Percentiles rank a stretch among this genome's conserved stretches.
phyloP scores from a whole-genome alignment of 2,329 filamentous ascomycete species.

The Monilinia vaccinii-corymbosi region DNA sequence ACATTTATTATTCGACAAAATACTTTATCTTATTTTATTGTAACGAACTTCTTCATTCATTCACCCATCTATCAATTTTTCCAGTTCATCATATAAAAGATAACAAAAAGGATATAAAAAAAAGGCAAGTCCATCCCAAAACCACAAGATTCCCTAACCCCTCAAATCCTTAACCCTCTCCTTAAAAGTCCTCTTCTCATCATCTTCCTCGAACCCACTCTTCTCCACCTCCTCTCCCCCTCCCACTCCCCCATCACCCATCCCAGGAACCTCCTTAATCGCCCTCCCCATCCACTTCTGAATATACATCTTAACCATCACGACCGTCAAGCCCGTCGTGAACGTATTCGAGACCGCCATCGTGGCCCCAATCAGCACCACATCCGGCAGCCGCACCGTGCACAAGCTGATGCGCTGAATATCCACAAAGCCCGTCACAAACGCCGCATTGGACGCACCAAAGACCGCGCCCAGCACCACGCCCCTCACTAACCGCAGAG shows the following conservation, averaged over 20 bases:
- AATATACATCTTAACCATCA: not conserved
- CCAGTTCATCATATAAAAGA: too few species aligned
- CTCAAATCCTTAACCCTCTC: not conserved
- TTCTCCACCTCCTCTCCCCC: not conserved
- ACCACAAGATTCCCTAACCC: not conserved
- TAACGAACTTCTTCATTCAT: too few species aligned
- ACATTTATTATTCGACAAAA: too few species aligned
- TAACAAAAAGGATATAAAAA: too few species aligned
- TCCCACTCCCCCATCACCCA: not conserved
- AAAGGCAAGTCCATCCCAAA: too few species aligned
- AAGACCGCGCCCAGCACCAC: not conserved
- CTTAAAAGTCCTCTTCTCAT: not conserved
- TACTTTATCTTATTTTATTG: too few species aligned
- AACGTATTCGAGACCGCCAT: not conserved
- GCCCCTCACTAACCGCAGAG: not conserved
- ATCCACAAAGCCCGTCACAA: not conserved
- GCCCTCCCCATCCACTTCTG: not conserved
- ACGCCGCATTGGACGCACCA: accelerated
- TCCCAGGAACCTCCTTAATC: not conserved
- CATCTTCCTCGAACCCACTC: not conserved
- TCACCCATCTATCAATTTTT: too few species aligned
- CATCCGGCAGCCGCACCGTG: slow-evolving; percentile 1
- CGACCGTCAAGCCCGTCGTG: not conserved
- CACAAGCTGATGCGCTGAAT: slow-evolving; percentile 4
- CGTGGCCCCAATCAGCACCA: not conserved